Percentiles rank a stretch among this genome's conserved stretches.
Evolutionary conservation across 495 filamentous ascomycete genomes (phyloP).

Genomic region (Penicillium silybi): DNA sequence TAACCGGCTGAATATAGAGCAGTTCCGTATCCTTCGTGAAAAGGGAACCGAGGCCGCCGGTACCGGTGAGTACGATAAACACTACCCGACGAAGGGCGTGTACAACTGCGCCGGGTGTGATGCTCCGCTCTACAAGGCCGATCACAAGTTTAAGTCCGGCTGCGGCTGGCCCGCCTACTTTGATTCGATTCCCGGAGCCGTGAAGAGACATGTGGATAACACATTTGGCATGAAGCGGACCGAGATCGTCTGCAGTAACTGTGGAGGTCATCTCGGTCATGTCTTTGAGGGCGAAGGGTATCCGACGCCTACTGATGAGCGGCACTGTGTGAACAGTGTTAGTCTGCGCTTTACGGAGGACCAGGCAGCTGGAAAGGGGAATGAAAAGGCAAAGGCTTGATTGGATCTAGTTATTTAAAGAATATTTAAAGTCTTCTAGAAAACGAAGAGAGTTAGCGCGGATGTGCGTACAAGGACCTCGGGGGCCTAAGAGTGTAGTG

Average conservation of each 20-base stretch:
- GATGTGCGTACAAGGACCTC: neutral
- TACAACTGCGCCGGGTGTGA: constrained; percentile 85
- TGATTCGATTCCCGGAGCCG: constrained; percentile 85
- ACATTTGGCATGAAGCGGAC: constrained; percentile 79
- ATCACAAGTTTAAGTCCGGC: constrained; percentile 90
- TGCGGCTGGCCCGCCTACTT: constrained; percentile 99
- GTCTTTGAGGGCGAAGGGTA: constrained; percentile 97
- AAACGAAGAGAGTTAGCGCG: constrained; percentile 4
- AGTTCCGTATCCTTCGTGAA: constrained; percentile 88
- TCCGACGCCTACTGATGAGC: constrained; percentile 85
- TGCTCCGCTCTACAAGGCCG: constrained; percentile 83
- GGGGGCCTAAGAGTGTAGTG: neutral
- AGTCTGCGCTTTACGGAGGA: constrained; percentile 79
- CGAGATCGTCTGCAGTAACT: constrained; percentile 91
- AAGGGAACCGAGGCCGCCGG: constrained; percentile 83
- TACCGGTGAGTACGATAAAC: constrained; percentile 82
- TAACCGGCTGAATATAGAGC: constrained; percentile 53
- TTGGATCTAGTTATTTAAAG: constrained; percentile 1
- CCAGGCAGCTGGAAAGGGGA: constrained; percentile 25
- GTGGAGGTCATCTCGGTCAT: constrained; percentile 93
- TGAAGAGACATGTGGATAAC: constrained; percentile 71
- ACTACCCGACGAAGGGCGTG: constrained; percentile 66
- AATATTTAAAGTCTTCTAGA: constrained; percentile 7
- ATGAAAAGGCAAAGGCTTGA: constrained; percentile 32
- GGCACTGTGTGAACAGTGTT: constrained; percentile 95